phyloP scores from a whole-genome alignment of 2,329 filamentous ascomycete species.

The Calonectria pauciramosa region DNA sequence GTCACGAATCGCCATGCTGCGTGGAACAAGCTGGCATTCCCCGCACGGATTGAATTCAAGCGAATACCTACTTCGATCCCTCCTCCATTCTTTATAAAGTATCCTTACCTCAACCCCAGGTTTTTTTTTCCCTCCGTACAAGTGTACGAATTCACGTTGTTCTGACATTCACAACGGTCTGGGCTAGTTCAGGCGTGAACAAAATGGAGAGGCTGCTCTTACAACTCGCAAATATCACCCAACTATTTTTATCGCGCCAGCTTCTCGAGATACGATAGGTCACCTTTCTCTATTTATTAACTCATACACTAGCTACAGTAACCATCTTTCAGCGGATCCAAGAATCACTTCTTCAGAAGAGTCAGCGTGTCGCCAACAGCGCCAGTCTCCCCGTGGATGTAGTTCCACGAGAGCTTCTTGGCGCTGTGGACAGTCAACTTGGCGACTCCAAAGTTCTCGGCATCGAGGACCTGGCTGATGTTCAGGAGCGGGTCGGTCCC shows the following conservation, averaged over 20 bases:
- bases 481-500: conserved; percentile 46
- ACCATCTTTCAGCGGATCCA: too few relatives aligned
- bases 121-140: too few relatives aligned
- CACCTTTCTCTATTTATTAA: not conserved
- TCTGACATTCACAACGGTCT: too few relatives aligned
- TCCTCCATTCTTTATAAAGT: not conserved
- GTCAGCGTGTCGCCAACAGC: conserved; percentile 55
- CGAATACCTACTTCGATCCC: not conserved
- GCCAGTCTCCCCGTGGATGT: conserved; percentile 50
- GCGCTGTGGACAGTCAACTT: conserved; percentile 44
- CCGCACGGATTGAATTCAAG: not conserved
- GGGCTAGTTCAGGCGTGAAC: too few relatives aligned
- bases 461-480: conserved; percentile 61
- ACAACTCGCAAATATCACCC: not conserved
- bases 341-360: not conserved
- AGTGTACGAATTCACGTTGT: too few relatives aligned
- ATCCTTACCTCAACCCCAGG: not conserved
- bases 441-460: conserved; percentile 62
- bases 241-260: not conserved
- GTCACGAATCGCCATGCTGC: not conserved
- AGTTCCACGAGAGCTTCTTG: conserved; percentile 8
- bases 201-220: too few relatives aligned
- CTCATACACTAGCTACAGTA: too few relatives aligned
- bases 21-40: not conserved
- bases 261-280: not conserved